Evolutionary conservation across 129 eudicot species (phyloP), one percentile per base, ranked within the genome.

Genomic region (Helianthus tuberosus): DNA sequence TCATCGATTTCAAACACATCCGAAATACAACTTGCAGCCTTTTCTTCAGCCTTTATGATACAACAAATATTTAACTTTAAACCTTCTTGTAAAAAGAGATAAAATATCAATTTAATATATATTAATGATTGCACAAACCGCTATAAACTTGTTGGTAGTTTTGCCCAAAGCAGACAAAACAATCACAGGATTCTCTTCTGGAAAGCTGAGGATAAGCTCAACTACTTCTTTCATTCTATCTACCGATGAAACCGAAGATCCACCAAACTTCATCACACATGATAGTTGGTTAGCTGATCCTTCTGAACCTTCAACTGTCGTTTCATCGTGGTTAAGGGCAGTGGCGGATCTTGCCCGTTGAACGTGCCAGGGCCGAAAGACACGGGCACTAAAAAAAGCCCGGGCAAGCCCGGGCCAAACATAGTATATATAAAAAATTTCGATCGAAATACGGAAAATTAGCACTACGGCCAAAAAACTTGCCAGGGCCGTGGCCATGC

Each of bases 101-200:
- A 10, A 69, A 29, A 72, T 36, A 74, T 11, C 38, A 70, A 57
- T 14, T 14, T 0, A 29, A 29, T 29, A 39, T 36, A 66, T 15
- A 50, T 6, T 0, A 23, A 16, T 52, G 54, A 10, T 38, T 41
- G 46, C 11, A 49, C 71, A 62, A 83, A 93, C 98, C 89, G 69
- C 46, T 69, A 95, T 79, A 67, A 95, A 97, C n/a, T 91, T 95
- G 85, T 91, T 95, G 50, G 99, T 95, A 20, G 96, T 95, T 78
- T 95, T 95, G 20, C 97, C 99, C 99, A 95, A 91, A 12, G 99
- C 99, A 68, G 99, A 95, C 27, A 95, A 90, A 75, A 95, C 99
- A 66, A 95, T 85, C 36, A 95, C 86, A 52, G 99, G 99, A 76
- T 86, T 85, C 80, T 95, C 99, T 44, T 91, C 85, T 8, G 97